Evolutionary conservation across 805 yeast genomes (phyloP).

Genomic region (Yarrowia deformans): DNA sequence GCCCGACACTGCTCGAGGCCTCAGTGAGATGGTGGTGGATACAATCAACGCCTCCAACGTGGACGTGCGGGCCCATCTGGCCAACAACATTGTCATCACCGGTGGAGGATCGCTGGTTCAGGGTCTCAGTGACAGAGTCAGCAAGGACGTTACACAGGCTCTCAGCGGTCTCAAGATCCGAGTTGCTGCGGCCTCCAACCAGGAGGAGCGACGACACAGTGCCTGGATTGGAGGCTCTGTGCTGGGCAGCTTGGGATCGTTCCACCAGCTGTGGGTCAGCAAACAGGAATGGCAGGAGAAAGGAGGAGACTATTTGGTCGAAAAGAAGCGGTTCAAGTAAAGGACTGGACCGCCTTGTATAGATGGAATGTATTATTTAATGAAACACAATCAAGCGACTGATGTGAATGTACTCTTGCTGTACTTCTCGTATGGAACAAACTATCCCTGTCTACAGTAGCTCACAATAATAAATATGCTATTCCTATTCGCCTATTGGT

Average conservation of each 20-base stretch:
- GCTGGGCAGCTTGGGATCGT: conserved; percentile 85
- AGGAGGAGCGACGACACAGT: conserved; percentile 77
- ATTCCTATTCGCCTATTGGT: neutral
- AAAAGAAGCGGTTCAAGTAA: conserved; percentile 58
- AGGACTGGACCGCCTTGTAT: neutral
- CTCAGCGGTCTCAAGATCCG: conserved; percentile 89
- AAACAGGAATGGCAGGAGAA: conserved; percentile 86
- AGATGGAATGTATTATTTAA: conserved; percentile 34
- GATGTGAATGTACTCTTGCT: neutral
- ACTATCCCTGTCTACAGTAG: no score
- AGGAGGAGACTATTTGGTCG: conserved; percentile 80
- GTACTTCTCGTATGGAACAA: neutral
- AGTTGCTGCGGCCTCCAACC: conserved; percentile 75
- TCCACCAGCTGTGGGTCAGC: conserved; percentile 96
- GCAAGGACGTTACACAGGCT: conserved; percentile 68
- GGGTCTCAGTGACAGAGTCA: conserved; percentile 78
- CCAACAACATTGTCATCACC: conserved; percentile 85
- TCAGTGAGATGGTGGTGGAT: conserved; percentile 67
- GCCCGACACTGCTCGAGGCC: conserved; percentile 47
- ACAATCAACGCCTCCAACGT: conserved; percentile 65
- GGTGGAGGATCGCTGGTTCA: conserved; percentile 85
- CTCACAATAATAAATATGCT: conserved; percentile 20
- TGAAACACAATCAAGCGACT: neutral
- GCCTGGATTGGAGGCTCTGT: conserved; percentile 95
- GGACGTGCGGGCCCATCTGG: conserved; percentile 86